Base-by-base conservation (phyloP, 2,329 filamentous ascomycete species). In the Aaosphaeria arxii region DNA sequence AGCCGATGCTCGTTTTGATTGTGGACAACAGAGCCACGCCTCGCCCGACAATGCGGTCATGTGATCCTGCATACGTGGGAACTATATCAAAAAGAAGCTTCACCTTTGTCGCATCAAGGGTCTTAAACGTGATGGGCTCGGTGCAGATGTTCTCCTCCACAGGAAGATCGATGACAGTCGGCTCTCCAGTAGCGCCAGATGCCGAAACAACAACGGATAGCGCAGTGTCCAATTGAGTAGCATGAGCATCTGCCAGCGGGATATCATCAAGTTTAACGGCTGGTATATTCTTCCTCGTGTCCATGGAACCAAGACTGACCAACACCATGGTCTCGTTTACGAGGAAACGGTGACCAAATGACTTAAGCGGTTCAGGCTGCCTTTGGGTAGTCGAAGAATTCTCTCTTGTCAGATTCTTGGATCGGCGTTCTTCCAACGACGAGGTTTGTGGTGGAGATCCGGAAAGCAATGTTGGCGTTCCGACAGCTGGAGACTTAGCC, bases 291-390 rank as follows among this genome's bases (percentile, higher is more conserved):
- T 94, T 96, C 46, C 91, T 84, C 74, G 89, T 88, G 65, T 99
- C 94, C 89, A 96, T 96, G 0, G 89, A 92, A 0, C 94, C 94
- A 6, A 99, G 76, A 62, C 90, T 96, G 59, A 99, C 91, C 43
- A 97, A 78, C 4, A 99, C 83, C 77, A 99, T 85, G 53, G 89
- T 89, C 61, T 95, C 86, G 44, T 95, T 84, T 13, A 85, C 95
- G 44, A 99, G 80, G 71, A 97, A 99, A 46, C 92, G 85, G 76
- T 99, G 94, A 47, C 94, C 94, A 70, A 97, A 99, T 1, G 90
- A 89, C 72, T 97, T 97, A 55, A 97, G 82, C 5, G 91, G 87
- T 54, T 96, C 90, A 2, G 85, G 76, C 5, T 79, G 73, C 44
- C 84, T 78, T 5, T 77, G 54, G 51, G 61, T 42, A 29, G 40